These are phyloP conservation scores for Cinnamomum micranthum DNA, from an alignment of 164 flowering plant species.

Conservation along the genomic window DNA sequence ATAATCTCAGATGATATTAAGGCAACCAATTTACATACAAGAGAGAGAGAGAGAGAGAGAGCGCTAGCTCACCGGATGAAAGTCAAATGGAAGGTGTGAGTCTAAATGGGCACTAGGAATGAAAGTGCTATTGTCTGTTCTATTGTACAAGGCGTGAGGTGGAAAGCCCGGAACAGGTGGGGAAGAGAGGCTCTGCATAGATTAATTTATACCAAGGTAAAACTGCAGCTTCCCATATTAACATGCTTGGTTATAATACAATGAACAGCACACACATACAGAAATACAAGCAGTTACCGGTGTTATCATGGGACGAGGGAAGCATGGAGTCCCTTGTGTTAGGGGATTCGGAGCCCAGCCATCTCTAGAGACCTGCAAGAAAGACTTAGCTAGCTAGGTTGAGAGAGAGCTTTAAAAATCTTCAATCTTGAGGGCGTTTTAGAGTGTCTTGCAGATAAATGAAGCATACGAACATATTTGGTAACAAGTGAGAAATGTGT, in stretches of 20 bases:
- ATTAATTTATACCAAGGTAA: background rate
- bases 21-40: background rate
- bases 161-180: conserved; percentile 55
- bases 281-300: conserved; percentile 32
- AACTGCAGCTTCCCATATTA: background rate
- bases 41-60: background rate
- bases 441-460: background rate
- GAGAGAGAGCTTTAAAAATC: background rate
- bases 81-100: conserved; percentile 34
- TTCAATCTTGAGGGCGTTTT: background rate
- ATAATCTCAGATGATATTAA: background rate
- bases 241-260: too few species aligned
- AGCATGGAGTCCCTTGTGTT: conserved; percentile 59
- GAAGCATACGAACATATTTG: conserved; percentile 6
- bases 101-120: conserved; percentile 28
- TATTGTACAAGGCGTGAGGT: conserved; percentile 47
- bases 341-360: conserved; percentile 39
- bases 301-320: conserved; percentile 43
- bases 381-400: background rate
- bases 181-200: conserved; percentile 48
- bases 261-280: background rate
- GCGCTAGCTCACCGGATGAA: conserved; percentile 46
- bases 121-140: conserved; percentile 35
- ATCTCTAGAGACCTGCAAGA: conserved; percentile 7
- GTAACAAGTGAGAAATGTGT: background rate